Evolutionary conservation across 169 alveolate genomes (phyloP).

Genomic region (Plasmodium coatneyi): DNA sequence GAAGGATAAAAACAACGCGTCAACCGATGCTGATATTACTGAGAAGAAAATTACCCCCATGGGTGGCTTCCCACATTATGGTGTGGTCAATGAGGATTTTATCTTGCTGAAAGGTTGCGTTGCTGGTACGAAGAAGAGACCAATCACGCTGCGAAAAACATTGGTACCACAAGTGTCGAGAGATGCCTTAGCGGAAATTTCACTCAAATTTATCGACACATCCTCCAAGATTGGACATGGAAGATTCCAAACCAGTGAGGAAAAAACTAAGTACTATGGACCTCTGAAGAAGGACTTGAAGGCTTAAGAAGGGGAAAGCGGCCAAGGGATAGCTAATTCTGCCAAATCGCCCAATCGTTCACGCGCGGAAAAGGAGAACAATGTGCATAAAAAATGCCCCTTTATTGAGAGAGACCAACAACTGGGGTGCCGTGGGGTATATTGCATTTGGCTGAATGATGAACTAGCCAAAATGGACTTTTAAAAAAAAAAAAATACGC

Average conservation of each 20-base stretch:
- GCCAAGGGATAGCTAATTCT: neutral
- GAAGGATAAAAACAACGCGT: constrained; percentile 95
- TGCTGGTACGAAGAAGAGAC: constrained; percentile 98
- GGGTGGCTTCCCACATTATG: constrained; percentile 99
- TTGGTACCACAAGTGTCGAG: constrained; percentile 95
- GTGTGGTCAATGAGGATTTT: constrained; percentile 98
- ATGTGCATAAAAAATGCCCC: neutral
- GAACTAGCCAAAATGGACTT: neutral
- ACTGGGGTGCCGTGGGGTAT: neutral
- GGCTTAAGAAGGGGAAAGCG: constrained; percentile 9
- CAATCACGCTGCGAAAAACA: constrained; percentile 97
- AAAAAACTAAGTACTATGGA: constrained; percentile 98
- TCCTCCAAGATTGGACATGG: constrained; percentile 99
- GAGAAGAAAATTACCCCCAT: constrained; percentile 99
- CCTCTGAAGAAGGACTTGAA: constrained; percentile 87
- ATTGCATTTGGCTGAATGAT: neutral
- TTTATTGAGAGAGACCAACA: neutral
- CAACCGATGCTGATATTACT: constrained; percentile 98
- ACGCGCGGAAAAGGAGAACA: neutral
- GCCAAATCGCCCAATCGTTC: neutral
- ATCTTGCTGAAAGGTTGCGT: constrained; percentile 98
- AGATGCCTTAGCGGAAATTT: constrained; percentile 95
- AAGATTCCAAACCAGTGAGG: constrained; percentile 99
- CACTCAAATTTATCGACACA: constrained; percentile 99
- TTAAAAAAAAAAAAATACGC: neutral